Percentiles rank a stretch among this genome's conserved stretches.
Conservation (phyloP, 2,329 filamentous ascomycete species). For the Ploettnerulaceae sp. region DNA sequence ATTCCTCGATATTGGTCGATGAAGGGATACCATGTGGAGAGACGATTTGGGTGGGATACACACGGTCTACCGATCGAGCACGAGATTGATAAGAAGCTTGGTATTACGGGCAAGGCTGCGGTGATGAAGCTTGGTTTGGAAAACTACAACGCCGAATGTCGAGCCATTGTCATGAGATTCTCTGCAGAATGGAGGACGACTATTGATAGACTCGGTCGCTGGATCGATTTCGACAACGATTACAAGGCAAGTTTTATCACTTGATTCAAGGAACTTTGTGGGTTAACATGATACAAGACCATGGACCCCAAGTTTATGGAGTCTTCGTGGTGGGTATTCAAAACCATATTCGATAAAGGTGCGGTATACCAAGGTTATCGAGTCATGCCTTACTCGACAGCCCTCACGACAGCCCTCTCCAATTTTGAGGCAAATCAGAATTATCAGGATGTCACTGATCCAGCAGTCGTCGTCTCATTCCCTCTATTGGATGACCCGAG, state of each 20-base stretch:
- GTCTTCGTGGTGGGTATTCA: slow-evolving; percentile 94
- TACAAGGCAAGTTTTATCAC: slow-evolving; percentile 62
- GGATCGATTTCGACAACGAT: slow-evolving; percentile 97
- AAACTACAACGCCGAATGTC: slow-evolving; percentile 88
- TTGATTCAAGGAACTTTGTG: not conserved
- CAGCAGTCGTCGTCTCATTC: slow-evolving; percentile 83
- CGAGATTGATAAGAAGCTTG: slow-evolving; percentile 94
- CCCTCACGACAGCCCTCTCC: slow-evolving; percentile 80
- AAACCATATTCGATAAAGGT: slow-evolving; percentile 84
- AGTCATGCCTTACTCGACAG: slow-evolving; percentile 94
- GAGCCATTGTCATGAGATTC: slow-evolving; percentile 89
- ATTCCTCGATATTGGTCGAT: slow-evolving; percentile 96
- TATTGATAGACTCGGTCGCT: slow-evolving; percentile 82
- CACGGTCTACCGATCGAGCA: slow-evolving; percentile 94
- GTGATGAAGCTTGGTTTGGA: slow-evolving; percentile 81
- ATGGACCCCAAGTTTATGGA: slow-evolving; percentile 98
- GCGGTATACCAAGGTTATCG: slow-evolving; percentile 85
- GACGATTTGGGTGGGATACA: slow-evolving; percentile 92
- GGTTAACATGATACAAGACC: slow-evolving; percentile 49
- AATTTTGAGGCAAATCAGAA: slow-evolving; percentile 95
- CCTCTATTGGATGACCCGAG: slow-evolving; percentile 73
- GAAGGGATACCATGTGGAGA: slow-evolving; percentile 90
- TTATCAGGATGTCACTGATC: slow-evolving; percentile 89
- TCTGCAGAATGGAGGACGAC: slow-evolving; percentile 82
- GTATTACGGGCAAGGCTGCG: slow-evolving; percentile 80